Evolutionary conservation across 371 early-diverging fungal genomes (phyloP).

Genomic region (Actinomortierella ambigua): DNA sequence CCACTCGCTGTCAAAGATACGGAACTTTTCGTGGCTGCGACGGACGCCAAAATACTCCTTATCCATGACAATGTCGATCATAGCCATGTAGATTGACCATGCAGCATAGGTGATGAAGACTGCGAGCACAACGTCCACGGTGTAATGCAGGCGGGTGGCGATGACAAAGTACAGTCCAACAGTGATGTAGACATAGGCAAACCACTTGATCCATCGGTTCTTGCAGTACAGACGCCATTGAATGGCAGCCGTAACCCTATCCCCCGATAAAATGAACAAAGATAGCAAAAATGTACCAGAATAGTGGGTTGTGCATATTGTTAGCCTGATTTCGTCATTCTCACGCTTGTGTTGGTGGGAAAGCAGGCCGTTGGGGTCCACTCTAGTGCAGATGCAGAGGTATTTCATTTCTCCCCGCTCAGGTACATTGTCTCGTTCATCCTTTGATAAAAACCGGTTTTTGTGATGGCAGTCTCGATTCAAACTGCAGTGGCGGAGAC

Average conservation of each 20-base stretch:
- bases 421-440: too few relatives aligned
- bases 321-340: too few relatives aligned
- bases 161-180: slow-evolving; percentile 64
- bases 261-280: background rate
- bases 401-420: too few relatives aligned
- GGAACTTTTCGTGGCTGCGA: slow-evolving; percentile 33
- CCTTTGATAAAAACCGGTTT: too few relatives aligned
- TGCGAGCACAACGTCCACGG: slow-evolving; percentile 73
- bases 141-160: slow-evolving; percentile 70
- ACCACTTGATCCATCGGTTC: slow-evolving; percentile 51
- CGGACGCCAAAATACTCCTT: slow-evolving; percentile 45
- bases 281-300: background rate
- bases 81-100: slow-evolving; percentile 50
- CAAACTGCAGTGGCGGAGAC: too few relatives aligned
- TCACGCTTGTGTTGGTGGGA: too few relatives aligned
- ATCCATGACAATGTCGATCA: slow-evolving; percentile 46
- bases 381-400: too few relatives aligned
- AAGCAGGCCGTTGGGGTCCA: too few relatives aligned
- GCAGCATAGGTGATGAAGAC: slow-evolving; percentile 56
- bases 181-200: slow-evolving; percentile 55
- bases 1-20: slow-evolving; percentile 16
- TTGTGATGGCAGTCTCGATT: too few relatives aligned
- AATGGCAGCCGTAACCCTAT: slow-evolving; percentile 53
- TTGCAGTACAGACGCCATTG: slow-evolving; percentile 68
- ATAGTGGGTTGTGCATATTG: background rate